A percentile compares a stretch with the other conserved stretches of the same genome.
These are phyloP conservation scores for Microthyrium microscopicum DNA, from an alignment of 2,329 filamentous ascomycete species.

Conservation along the genomic window DNA sequence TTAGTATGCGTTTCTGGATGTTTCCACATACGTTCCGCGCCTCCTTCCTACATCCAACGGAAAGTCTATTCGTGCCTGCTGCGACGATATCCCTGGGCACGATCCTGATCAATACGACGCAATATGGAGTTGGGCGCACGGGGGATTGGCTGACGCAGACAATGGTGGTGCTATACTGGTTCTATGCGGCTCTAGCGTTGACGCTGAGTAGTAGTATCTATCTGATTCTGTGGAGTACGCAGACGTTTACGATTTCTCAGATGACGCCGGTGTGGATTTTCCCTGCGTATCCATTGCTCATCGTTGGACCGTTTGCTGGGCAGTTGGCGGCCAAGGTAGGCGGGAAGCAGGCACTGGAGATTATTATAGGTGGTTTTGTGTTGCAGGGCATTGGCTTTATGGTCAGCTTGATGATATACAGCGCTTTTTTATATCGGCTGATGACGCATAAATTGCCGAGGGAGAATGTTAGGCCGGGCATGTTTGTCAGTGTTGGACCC, in stretches of 20 bases:
- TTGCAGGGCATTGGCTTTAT: conserved; percentile 50
- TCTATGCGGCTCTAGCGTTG: conserved; percentile 53
- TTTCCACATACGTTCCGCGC: conserved; percentile 53
- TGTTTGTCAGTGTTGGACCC: conserved; percentile 74
- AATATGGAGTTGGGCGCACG: conserved; percentile 45
- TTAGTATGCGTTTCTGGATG: conserved; percentile 51
- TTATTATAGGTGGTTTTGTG: conserved; percentile 42
- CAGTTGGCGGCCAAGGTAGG: conserved; percentile 34
- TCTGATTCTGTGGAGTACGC: conserved; percentile 51
- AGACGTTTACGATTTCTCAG: conserved; percentile 55
- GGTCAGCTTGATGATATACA: conserved; percentile 62
- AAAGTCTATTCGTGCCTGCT: conserved; percentile 32
- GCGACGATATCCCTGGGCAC: conserved; percentile 19
- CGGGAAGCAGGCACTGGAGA: conserved; percentile 28
- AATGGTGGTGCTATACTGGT: conserved; percentile 58
- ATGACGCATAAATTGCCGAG: conserved; percentile 77
- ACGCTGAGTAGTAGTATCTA: conserved; percentile 55
- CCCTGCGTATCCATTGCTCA: conserved; percentile 64
- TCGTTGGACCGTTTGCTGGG: conserved; percentile 57
- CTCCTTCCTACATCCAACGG: conserved; percentile 60
- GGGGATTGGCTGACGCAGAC: conserved; percentile 37
- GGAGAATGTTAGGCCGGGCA: conserved; percentile 60
- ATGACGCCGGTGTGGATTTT: conserved; percentile 89
- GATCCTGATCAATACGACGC: conserved; percentile 49
- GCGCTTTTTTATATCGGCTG: conserved; percentile 67